Evolutionary conservation across 257 asterid genomes (phyloP), one percentile per base, ranked within the genome.

Genomic region (Plectranthus barbatus): DNA sequence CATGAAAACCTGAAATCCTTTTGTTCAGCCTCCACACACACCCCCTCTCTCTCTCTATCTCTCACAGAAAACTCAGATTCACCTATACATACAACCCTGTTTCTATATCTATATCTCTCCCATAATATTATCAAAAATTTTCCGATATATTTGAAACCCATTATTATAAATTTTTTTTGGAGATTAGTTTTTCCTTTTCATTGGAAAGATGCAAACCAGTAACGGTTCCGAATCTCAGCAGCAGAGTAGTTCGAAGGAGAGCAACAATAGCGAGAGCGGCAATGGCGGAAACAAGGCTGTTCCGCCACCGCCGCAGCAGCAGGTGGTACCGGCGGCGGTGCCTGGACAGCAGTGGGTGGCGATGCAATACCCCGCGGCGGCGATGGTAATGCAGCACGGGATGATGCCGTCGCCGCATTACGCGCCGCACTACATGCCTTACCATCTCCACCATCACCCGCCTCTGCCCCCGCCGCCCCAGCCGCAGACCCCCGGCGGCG

Each of bases 361-460:
- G 84, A 76, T 86, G 96, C 97, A 72, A 69, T 90, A 87, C 55
- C 97, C 83, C 41, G 75, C 93, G 59, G 86, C 91, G 56, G 87
- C 87, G 18, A 80, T 87, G 88, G 87, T 87, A 74, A 85, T 90
- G 96, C 95, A 74, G 74, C 97, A 82, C 15, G 91, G 85, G 65
- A 86, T 88, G 92, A 75, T 84, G 70, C 82, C 94, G 49, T 54
- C 81, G 56, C 89, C 84, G 73, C 95, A 85, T 72, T 87, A 85
- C 65, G 60, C 83, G 83, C 96, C 87, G 39, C 87, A 80, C 64
- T 91, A 79, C 68, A 34, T 67, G 66, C 88, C 59, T 3, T 80
- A 80, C 73, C 81, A 64, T 61, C 80, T 52, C 4, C 82, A 64
- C 60, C 91, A 72, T 51, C 80, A 60, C 57, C 77, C 79, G 15